A percentile compares a stretch with the other conserved stretches of the same genome.
Conservation (phyloP, 768 basidiomycete genomes). For the Filobasidium floriforme region DNA sequence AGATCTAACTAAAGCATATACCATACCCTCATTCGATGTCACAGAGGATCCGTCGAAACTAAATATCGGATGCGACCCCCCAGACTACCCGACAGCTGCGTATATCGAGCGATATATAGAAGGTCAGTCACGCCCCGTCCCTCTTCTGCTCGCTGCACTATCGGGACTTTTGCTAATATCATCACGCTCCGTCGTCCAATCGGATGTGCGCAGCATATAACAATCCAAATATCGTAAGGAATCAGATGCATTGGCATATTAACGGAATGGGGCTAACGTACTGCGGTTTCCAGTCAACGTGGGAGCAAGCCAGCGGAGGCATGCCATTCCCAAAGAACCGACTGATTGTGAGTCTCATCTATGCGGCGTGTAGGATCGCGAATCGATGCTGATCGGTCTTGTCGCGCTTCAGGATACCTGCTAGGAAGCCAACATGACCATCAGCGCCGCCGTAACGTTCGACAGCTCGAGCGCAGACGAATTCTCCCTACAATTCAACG, state of each 20-base stretch:
- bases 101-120: conserved; percentile 56
- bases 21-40: background rate
- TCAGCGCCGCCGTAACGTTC: too few relatives aligned
- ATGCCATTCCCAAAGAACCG: conserved; percentile 20
- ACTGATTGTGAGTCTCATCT: conserved; percentile 9
- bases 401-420: background rate
- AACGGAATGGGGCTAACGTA: background rate
- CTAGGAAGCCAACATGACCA: background rate
- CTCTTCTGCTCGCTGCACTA: too few relatives aligned
- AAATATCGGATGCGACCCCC: conserved; percentile 80
- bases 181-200: too few relatives aligned
- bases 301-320: conserved; percentile 22
- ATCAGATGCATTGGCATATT: background rate
- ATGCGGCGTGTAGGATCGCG: too few relatives aligned
- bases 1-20: too few relatives aligned
- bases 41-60: conserved; percentile 34
- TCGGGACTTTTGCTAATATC: too few relatives aligned
- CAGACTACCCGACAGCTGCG: conserved; percentile 64
- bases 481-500: too few relatives aligned
- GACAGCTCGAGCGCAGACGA: background rate
- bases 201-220: too few relatives aligned
- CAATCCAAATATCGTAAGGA: conserved; percentile 39
- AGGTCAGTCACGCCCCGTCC: too few relatives aligned
- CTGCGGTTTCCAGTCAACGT: conserved; percentile 16
- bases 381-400: too few relatives aligned